A percentile compares a stretch with the other conserved stretches of the same genome.
phyloP scores from a whole-genome alignment of 1,139 yeast genomes.

The Sugiyamaella xylanicola region DNA sequence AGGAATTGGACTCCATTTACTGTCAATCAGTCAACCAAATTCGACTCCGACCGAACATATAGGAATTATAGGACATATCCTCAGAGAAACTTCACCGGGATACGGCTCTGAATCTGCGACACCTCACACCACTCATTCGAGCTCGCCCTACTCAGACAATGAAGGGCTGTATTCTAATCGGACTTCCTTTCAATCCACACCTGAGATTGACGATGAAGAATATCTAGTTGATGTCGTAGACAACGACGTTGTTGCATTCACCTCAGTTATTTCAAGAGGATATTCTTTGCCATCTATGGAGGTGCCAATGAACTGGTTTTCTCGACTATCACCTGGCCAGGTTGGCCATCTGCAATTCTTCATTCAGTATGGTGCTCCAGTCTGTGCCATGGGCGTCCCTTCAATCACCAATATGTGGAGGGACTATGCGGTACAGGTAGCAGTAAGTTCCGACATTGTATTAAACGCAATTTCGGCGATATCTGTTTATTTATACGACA shows the following conservation, averaged over 20 bases:
- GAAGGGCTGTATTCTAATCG: too few species aligned
- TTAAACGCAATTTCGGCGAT: conserved; percentile 18
- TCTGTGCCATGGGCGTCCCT: conserved; percentile 19
- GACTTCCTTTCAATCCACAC: too few species aligned
- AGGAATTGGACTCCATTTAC: neutral
- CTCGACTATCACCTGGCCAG: conserved; percentile 4
- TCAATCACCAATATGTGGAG: conserved; percentile 14
- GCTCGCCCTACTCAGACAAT: neutral
- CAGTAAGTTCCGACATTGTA: conserved; percentile 15
- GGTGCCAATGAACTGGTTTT: conserved; percentile 6
- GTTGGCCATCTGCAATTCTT: conserved; percentile 14
- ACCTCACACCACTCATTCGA: neutral
- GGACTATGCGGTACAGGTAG: conserved; percentile 12
- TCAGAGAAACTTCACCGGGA: too few species aligned
- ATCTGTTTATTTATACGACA: conserved; percentile 7
- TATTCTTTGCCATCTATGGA: neutral
- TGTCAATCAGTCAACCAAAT: neutral
- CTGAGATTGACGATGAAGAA: neutral
- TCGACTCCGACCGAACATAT: too few species aligned
- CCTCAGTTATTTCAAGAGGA: neutral
- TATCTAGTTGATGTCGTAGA: neutral
- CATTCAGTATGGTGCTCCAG: conserved; percentile 14
- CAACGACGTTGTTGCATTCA: neutral
- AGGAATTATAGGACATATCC: too few species aligned
- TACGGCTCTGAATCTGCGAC: too few species aligned